Evolutionary conservation across 495 filamentous ascomycete species (phyloP).

Genomic region (Trichocladium uniseriatum): DNA sequence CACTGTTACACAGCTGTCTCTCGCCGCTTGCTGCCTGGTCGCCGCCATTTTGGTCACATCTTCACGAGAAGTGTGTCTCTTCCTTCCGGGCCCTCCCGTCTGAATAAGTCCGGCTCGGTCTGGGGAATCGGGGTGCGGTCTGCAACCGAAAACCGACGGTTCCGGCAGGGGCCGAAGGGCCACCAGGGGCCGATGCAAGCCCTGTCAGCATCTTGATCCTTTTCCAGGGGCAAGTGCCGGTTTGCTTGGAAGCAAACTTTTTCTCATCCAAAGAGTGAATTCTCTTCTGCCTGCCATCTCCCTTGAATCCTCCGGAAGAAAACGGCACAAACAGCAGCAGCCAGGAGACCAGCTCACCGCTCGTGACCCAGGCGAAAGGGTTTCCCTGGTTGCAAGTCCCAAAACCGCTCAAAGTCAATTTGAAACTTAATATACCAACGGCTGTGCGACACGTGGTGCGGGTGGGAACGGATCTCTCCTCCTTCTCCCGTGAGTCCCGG

Average conservation of each 20-base stretch:
- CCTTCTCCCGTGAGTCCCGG: not conserved
- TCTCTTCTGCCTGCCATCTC: too few species aligned
- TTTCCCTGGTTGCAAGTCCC: not conserved
- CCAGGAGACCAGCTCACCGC: not conserved
- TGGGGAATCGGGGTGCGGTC: too few species aligned
- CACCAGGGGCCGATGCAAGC: slow-evolving; percentile 2
- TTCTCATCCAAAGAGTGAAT: not conserved
- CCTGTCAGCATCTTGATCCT: slow-evolving; percentile 1
- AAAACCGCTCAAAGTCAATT: slow-evolving; percentile 7
- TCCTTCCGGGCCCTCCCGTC: too few species aligned
- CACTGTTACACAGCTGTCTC: too few species aligned
- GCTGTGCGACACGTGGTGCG: slow-evolving; percentile 26
- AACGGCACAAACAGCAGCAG: not conserved
- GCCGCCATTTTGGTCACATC: too few species aligned
- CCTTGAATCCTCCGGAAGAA: not conserved
- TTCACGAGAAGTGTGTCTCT: too few species aligned
- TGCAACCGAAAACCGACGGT: not conserved
- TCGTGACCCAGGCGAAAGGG: not conserved
- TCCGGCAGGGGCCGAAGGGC: slow-evolving; percentile 12
- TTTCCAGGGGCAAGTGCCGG: slow-evolving; percentile 5
- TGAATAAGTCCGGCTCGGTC: too few species aligned
- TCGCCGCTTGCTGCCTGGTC: too few species aligned
- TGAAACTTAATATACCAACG: slow-evolving; percentile 18
- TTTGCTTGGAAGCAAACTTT: slow-evolving; percentile 6
- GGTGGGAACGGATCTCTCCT: slow-evolving; percentile 3